A percentile compares a stretch with the other conserved stretches of the same genome.
These are phyloP conservation scores for Paracoccidioides lutzii DNA, from an alignment of 2,329 filamentous ascomycete species.

Conservation along the genomic window DNA sequence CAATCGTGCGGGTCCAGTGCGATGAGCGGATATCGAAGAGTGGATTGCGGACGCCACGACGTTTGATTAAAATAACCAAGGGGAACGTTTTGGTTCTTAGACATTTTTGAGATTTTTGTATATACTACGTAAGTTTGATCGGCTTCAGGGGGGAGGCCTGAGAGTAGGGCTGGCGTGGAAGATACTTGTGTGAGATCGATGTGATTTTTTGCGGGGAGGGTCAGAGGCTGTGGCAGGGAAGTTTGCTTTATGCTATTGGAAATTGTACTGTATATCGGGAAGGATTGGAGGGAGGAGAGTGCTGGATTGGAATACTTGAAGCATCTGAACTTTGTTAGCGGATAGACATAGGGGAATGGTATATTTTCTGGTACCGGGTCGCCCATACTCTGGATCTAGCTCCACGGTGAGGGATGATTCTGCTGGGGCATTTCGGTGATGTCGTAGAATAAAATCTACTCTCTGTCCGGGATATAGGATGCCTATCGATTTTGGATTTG, in stretches of 20 bases:
- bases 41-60: slow-evolving; percentile 29
- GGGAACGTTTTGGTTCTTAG: slow-evolving; percentile 31
- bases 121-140: slow-evolving; percentile 35
- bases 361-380: not conserved
- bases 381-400: slow-evolving; percentile 26
- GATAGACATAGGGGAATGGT: not conserved
- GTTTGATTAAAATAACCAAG: slow-evolving; percentile 39
- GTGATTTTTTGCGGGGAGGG: not conserved
- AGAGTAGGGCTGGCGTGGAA: slow-evolving; percentile 17
- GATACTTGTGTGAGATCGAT: slow-evolving; percentile 19
- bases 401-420: slow-evolving; percentile 18
- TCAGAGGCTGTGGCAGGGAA: not conserved
- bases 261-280: slow-evolving; percentile 16
- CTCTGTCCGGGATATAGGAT: slow-evolving; percentile 34
- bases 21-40: slow-evolving; percentile 23
- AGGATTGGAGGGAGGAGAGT: slow-evolving; percentile 27
- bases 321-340: slow-evolving; percentile 17
- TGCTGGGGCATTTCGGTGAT: slow-evolving; percentile 6
- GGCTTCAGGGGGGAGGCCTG: slow-evolving; percentile 17
- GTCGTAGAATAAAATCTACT: slow-evolving; percentile 28
- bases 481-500: slow-evolving; percentile 24
- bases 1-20: slow-evolving; percentile 25
- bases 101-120: slow-evolving; percentile 34
- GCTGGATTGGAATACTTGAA: slow-evolving; percentile 36
- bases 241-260: slow-evolving; percentile 3